phyloP scores from a whole-genome alignment of 2,329 filamentous ascomycete species.

The Aspergillus quadrilineatus region DNA sequence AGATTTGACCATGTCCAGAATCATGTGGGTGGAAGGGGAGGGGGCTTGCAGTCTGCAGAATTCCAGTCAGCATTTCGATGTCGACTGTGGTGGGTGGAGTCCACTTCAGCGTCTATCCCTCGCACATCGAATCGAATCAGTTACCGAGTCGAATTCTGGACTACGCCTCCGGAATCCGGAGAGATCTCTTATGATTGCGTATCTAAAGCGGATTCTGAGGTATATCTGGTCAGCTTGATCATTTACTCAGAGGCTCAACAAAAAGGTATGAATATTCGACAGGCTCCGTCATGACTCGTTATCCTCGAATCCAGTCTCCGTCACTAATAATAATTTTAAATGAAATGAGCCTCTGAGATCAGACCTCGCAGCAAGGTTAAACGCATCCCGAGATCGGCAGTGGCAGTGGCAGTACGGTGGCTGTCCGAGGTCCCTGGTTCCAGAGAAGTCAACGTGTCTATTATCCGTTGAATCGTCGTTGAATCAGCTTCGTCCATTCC shows the following conservation, averaged over 20 bases:
- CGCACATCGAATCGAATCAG: not conserved
- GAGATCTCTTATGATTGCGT: constrained; percentile 1
- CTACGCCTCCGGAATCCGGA: not conserved
- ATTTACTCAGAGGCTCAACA: not conserved
- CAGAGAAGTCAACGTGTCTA: constrained; percentile 13
- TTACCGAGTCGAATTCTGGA: constrained; percentile 1
- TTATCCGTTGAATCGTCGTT: not conserved
- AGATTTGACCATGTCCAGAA: not conserved
- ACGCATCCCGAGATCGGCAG: constrained; percentile 31
- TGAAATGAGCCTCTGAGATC: constrained; percentile 14
- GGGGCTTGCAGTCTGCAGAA: constrained; percentile 19
- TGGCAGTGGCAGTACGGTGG: constrained; percentile 26
- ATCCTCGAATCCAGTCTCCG: not conserved
- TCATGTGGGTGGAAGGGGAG: constrained; percentile 6
- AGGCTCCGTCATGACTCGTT: not conserved
- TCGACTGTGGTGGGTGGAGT: not conserved
- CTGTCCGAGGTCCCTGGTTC: constrained; percentile 8
- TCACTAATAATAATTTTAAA: not conserved
- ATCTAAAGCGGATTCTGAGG: not conserved
- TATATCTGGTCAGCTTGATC: not conserved
- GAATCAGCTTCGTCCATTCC: not conserved
- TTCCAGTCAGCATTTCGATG: constrained; percentile 5
- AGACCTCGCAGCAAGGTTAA: constrained; percentile 21
- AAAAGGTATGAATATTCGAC: not conserved
- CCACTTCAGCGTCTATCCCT: not conserved